Base-by-base conservation (phyloP, 805 yeast genomes). In the Lipomyces kockii region DNA sequence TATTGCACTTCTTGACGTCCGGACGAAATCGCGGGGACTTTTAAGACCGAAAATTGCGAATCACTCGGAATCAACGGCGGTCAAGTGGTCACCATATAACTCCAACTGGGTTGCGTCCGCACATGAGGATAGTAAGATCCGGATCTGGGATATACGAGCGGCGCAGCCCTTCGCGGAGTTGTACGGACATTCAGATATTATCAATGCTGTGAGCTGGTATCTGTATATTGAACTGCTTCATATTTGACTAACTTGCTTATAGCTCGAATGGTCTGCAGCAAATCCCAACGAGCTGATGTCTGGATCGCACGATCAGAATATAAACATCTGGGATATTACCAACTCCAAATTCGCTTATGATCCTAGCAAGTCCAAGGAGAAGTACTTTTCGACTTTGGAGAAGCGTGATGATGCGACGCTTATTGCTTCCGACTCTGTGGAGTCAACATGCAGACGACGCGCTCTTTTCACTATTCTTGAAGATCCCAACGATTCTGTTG, bases 111-210 rank as follows among this genome's bases (percentile, higher is more conserved):
- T 91, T 32, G 91, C 92, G 2, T 85, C 92, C 1, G 85, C 87
- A 6, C 89, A 87, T 71, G 77, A 80, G 46, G 86, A 85, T 70
- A 85, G 85, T 3, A 77, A 84, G 2, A 83, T 88, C 54, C 80
- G 87, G 71, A 79, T 91, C 39, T 91, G 96, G 96, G 97, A 91
- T 78, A 85, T 89, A 57, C 82, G 97, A 70, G 82, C 86, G 52
- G 78, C 80, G 52, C 83, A 82, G 20, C 86, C 87, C 1, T 79
- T 86, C 62, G 84, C 86, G 8, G 78, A 79, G 53, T 78, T 89
- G 51, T 74, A 78, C 2, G 91, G 90, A 0, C 92, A 89, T 73
- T 75, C 80, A 5, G 87, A 84, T 67, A 76, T 77, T 43, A 80
- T 91, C 17, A 84, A 86, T 7, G 78, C 86, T 27, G 72, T 91